Base-by-base conservation (phyloP, 2,329 filamentous ascomycete genomes). In the Colletotrichum tabaci region DNA sequence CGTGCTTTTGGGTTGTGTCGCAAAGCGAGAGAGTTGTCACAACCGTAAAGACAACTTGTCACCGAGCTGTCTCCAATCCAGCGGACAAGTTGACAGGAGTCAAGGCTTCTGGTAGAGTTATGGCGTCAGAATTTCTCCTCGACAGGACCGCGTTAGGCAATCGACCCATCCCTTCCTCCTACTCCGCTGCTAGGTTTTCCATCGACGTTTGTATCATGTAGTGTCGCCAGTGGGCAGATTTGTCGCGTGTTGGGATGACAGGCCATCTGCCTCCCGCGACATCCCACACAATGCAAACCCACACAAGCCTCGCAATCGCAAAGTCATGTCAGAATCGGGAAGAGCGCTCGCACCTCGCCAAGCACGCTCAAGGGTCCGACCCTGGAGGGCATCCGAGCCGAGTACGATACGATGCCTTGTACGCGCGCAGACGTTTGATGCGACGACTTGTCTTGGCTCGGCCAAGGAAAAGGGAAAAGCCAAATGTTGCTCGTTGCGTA, bases 191-290 rank as follows among this genome's bases (percentile, higher is more conserved):
- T 26, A 26, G 26, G 26, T 26, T 60, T 49, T 40, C 21, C n/a
- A 44, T 53, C 56, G 67, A 56, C 56, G 44, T 30, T 15, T 47
- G 67, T 70, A 70, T 66, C 67, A 70, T 70, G 62, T 68, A 44
- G 57, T 49, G 64, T 68, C 58, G 68, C 57, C 58, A 40, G 42
- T 60, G 16, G 68, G 26, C 57, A 57, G 57, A 57, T 58, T 13
- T 61, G 64, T 49, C 52, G 44, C 44, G 38, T 30, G 56, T 71
- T 71, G 68, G 68, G 68, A 71, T 68, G 68, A 46, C 68, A 71
- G 68, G 50, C 57, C n/a, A 44, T 61, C 56, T 61, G 13, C 12
- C 44, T 9, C 12, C 7, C 26, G 44, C 18, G 44, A 30, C 46
- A 61, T 38, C 35, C 21, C 44, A 46, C 23, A 42, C 42, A 12